Base-by-base conservation (phyloP, 2,329 filamentous ascomycete genomes). In the Cyclaneusma minus region DNA sequence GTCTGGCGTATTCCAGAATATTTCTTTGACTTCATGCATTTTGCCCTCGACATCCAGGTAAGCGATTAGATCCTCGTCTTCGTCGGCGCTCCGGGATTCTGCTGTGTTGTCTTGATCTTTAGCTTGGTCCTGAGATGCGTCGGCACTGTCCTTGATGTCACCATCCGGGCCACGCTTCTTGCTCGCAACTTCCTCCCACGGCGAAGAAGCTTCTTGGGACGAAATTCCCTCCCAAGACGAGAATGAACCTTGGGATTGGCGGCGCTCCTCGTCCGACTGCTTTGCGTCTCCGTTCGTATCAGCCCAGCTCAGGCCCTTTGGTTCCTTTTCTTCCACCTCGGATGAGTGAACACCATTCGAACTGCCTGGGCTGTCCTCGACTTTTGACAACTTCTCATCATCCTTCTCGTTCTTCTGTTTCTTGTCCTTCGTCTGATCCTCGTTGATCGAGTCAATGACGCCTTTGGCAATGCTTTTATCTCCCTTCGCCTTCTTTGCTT, bases 31-130 rank as follows among this genome's bases (percentile, higher is more conserved):
- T 0, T 83, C 80, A 36, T 74, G 89, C 42, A 93, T 83, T 7
- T 87, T 74, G 21, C 89, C 89, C 49, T 85, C 73, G 28, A 94
- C 85, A 39, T 73, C n/a, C n/a, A n/a, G n/a, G n/a, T n/a, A 70
- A 26, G 40, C 37, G 9, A 41, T 30, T 4, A 37, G 39, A 16
- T 48, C 41, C 6, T 42, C 43, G 20, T 36, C 44, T 28, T 33
- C 22, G 13, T 30, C 28, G 4, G 28, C 15, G 16, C 13, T 15
- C 24, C n/a, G n/a, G n/a, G n/a, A n/a, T n/a, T n/a, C n/a, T n/a
- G n/a, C n/a, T n/a, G n/a, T n/a, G n/a, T 20, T 29, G 18, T 7
- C 18, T 20, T 20, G 24, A 7, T 23, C 22, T 23, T 23, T 8
- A 23, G 7, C 22, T 9, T 23, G 18, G 7, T 20, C 18, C 11